phyloP scores from a whole-genome alignment of 768 basidiomycete genomes.

The Sporobolomyces pararoseus region DNA sequence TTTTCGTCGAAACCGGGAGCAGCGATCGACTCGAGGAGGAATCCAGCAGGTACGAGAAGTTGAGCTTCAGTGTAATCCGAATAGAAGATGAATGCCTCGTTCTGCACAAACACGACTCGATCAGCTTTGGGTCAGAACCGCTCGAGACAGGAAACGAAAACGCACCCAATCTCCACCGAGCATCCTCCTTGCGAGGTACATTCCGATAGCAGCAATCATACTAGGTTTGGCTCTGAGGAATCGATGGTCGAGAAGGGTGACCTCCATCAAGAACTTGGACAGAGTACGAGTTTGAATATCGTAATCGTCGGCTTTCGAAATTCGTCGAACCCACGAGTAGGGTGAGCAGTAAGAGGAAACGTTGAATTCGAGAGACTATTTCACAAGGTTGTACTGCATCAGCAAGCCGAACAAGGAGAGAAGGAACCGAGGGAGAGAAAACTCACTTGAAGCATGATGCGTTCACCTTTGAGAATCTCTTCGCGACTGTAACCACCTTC shows the following conservation, averaged over 20 bases:
- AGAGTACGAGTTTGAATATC: constrained; percentile 95
- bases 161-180: constrained; percentile 93
- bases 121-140: background rate
- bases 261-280: constrained; percentile 95
- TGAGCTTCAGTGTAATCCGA: constrained; percentile 88
- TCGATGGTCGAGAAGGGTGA: constrained; percentile 83
- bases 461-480: constrained; percentile 96
- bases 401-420: too few species aligned
- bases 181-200: constrained; percentile 95
- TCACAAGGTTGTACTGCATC: background rate
- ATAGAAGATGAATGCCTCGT: constrained; percentile 84
- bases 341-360: constrained; percentile 97
- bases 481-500: constrained; percentile 90
- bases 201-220: constrained; percentile 88
- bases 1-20: constrained; percentile 74
- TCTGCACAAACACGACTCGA: constrained; percentile 55
- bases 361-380: constrained; percentile 78
- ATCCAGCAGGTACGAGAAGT: constrained; percentile 70
- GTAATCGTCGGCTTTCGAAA: constrained; percentile 98
- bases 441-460: constrained; percentile 76
- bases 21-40: constrained; percentile 76
- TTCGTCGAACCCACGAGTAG: constrained; percentile 97
- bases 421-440: background rate
- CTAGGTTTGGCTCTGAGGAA: constrained; percentile 92
- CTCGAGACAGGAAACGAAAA: constrained; percentile 18